Evolutionary conservation across 148 eudicot species (phyloP).

Genomic region (Bassia scoparia): DNA sequence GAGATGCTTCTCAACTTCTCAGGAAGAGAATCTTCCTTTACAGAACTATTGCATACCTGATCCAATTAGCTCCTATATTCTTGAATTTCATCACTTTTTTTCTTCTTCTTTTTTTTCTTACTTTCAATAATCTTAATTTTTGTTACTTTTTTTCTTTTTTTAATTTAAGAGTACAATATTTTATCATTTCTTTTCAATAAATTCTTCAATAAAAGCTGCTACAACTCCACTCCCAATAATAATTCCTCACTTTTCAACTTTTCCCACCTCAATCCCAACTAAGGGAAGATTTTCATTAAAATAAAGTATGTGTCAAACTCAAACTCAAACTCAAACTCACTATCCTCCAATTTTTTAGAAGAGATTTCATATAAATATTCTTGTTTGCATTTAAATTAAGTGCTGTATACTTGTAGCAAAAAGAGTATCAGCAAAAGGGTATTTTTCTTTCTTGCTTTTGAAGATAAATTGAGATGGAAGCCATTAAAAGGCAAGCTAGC

Average conservation of each 20-base stretch:
- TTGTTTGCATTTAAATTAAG: not conserved
- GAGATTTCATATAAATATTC: not conserved
- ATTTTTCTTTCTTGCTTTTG: not conserved
- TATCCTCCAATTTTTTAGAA: not conserved
- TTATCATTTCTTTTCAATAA: no score
- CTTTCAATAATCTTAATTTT: no score
- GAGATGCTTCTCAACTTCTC: not conserved
- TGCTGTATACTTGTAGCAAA: not conserved
- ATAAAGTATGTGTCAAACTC: not conserved
- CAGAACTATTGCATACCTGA: no score
- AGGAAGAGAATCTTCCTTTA: not conserved
- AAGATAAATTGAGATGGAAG: slow-evolving; percentile 46
- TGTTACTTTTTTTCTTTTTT: no score
- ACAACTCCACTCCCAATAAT: slow-evolving; percentile 4
- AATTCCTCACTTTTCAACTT: slow-evolving; percentile 16
- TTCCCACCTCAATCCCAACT: slow-evolving; percentile 11
- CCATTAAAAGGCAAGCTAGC: slow-evolving; percentile 79
- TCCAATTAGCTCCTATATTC: no score
- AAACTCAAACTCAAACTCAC: not conserved
- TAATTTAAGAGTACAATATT: no score
- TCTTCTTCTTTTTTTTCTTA: no score
- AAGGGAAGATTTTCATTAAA: no score
- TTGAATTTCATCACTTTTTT: no score
- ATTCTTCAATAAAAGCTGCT: no score
- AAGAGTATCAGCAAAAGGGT: not conserved